Percentiles rank a stretch among this genome's conserved stretches.
These are phyloP conservation scores for Hypoxylon sp. DNA, from an alignment of 2,329 filamentous ascomycete species.

Conservation along the genomic window DNA sequence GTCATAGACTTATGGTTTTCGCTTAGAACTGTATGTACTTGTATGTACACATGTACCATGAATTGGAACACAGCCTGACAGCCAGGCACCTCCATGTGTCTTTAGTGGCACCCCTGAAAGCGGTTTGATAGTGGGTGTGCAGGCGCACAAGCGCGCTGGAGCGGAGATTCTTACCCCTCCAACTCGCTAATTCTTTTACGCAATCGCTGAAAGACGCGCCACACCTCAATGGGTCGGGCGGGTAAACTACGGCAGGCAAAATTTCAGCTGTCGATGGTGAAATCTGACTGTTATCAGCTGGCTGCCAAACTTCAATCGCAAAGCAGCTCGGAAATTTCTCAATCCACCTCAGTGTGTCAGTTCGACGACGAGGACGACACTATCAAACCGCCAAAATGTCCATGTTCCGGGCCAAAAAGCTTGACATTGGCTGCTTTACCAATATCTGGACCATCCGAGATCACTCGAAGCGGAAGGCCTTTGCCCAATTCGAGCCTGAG, in stretches of 20 bases:
- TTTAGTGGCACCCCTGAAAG: conserved; percentile 21
- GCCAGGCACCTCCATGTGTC: conserved; percentile 10
- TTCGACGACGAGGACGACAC: conserved; percentile 8
- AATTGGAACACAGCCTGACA: too few relatives aligned
- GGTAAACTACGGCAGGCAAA: not conserved
- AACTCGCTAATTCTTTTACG: conserved; percentile 10
- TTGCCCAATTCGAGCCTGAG: conserved; percentile 84
- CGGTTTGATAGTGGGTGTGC: conserved; percentile 9
- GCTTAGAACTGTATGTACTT: not conserved
- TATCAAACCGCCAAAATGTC: conserved; percentile 64
- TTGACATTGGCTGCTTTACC: conserved; percentile 87
- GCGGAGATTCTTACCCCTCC: too few relatives aligned
- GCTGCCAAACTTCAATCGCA: conserved; percentile 3
- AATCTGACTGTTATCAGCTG: conserved; percentile 1
- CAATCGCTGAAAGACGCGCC: not conserved
- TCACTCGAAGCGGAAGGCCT: conserved; percentile 95
- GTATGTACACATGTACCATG: not conserved
- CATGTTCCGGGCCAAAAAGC: conserved; percentile 88
- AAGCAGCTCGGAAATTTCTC: conserved; percentile 35
- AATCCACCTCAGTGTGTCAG: not conserved
- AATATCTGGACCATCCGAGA: conserved; percentile 90
- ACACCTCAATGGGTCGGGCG: not conserved
- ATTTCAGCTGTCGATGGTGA: not conserved
- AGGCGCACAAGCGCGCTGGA: too few relatives aligned
- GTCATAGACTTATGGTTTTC: conserved; percentile 33